Conservation (phyloP, 441 rosid genomes). For the Gossypium gossypioides region DNA sequence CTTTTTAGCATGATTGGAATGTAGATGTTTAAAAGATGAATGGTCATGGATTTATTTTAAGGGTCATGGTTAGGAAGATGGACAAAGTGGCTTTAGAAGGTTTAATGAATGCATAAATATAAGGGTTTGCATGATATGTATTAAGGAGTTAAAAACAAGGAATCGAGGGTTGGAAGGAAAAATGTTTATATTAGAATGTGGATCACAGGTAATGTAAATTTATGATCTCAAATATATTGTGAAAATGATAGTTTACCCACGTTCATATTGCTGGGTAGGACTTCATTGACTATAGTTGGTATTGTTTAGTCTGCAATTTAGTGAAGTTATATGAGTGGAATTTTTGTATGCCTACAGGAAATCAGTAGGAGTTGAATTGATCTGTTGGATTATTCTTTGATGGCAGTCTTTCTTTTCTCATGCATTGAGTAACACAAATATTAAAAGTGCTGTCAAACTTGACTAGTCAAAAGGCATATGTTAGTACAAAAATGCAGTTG, state of each 20-base stretch:
- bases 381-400: conserved; percentile 8
- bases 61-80: background rate
- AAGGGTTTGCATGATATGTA: background rate
- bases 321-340: background rate
- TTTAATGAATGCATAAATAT: background rate
- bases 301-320: background rate
- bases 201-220: background rate
- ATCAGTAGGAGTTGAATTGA: background rate
- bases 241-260: background rate
- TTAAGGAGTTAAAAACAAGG: background rate
- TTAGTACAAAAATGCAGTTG: background rate
- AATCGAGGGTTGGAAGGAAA: background rate
- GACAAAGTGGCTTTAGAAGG: background rate
- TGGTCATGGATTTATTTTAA: background rate
- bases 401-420: background rate
- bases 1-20: background rate
- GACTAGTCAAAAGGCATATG: background rate
- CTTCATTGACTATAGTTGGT: background rate
- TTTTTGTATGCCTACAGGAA: background rate
- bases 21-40: background rate
- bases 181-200: background rate
- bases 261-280: background rate
- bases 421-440: background rate
- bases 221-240: background rate
- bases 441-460: background rate